phyloP scores from a whole-genome alignment of 2,329 filamentous ascomycete genomes.

The Paraconiothyrium brasiliense region DNA sequence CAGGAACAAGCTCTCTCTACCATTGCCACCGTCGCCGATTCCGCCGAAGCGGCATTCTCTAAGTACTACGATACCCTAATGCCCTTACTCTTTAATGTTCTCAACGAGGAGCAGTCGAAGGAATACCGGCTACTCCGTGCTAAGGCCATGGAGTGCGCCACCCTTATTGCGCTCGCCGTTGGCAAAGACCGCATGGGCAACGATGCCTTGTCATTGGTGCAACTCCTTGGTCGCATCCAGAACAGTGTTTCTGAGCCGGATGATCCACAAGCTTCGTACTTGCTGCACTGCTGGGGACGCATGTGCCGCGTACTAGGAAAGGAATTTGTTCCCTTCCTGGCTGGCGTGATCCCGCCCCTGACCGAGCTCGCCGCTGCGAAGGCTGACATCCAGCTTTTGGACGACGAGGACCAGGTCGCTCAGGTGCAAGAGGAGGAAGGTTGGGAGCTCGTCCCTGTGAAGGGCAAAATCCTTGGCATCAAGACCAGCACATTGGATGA shows the following conservation, averaged over 20 bases:
- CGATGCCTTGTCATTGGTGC: slow-evolving; percentile 87
- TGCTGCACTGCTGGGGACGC: slow-evolving; percentile 98
- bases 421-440: slow-evolving; percentile 93
- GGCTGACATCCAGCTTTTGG: slow-evolving; percentile 94
- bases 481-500: slow-evolving; percentile 96
- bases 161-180: slow-evolving; percentile 92
- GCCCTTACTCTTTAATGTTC: slow-evolving; percentile 89
- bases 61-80: slow-evolving; percentile 97
- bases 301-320: slow-evolving; percentile 95
- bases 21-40: slow-evolving; percentile 98
- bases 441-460: slow-evolving; percentile 96
- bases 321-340: slow-evolving; percentile 92
- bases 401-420: slow-evolving; percentile 93
- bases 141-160: slow-evolving; percentile 99
- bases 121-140: slow-evolving; percentile 90
- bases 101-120: slow-evolving; percentile 90
- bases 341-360: slow-evolving; percentile 92
- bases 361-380: slow-evolving; percentile 92
- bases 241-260: slow-evolving; percentile 82
- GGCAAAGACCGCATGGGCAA: slow-evolving; percentile 90
- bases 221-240: slow-evolving; percentile 88
- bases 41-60: slow-evolving; percentile 90
- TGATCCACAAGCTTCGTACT: slow-evolving; percentile 94
- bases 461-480: slow-evolving; percentile 98
- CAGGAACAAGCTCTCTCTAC: slow-evolving; percentile 98